These are phyloP conservation scores for Colletotrichum sp. DNA, from an alignment of 2,329 filamentous ascomycete genomes.

Conservation along the genomic window DNA sequence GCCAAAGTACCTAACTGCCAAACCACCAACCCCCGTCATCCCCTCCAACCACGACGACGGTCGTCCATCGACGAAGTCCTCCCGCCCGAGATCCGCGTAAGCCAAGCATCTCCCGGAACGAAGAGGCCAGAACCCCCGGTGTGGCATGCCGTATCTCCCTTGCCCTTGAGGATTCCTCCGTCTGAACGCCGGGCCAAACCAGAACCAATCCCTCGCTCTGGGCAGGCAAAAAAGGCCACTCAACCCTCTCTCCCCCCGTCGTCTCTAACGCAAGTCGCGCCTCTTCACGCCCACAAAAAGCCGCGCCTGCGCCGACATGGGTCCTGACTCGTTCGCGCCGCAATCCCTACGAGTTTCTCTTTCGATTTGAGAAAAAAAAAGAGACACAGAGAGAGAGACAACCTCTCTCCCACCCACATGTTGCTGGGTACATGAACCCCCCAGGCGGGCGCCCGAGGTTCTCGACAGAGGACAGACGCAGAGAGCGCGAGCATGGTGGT, in stretches of 20 bases:
- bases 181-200: neutral
- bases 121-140: neutral
- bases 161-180: neutral
- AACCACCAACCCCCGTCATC: neutral
- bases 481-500: neutral
- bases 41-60: neutral
- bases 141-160: neutral
- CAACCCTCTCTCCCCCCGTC: neutral
- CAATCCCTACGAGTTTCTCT: neutral
- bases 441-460: neutral
- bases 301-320: slow-evolving; percentile 5
- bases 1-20: neutral
- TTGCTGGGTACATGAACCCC: neutral
- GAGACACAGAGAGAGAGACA: neutral
- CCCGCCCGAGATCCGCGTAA: neutral
- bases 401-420: neutral
- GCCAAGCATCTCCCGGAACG: neutral
- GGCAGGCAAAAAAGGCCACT: neutral
- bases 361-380: neutral
- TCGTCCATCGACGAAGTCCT: neutral
- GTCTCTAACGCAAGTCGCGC: neutral
- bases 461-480: neutral
- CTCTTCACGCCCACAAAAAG: slow-evolving; percentile 1
- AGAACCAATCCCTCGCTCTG: neutral
- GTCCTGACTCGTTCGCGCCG: slow-evolving; percentile 6